phyloP scores from a whole-genome alignment of 2,329 filamentous ascomycete genomes.

The Zelopaecilomyces penicillatus region DNA sequence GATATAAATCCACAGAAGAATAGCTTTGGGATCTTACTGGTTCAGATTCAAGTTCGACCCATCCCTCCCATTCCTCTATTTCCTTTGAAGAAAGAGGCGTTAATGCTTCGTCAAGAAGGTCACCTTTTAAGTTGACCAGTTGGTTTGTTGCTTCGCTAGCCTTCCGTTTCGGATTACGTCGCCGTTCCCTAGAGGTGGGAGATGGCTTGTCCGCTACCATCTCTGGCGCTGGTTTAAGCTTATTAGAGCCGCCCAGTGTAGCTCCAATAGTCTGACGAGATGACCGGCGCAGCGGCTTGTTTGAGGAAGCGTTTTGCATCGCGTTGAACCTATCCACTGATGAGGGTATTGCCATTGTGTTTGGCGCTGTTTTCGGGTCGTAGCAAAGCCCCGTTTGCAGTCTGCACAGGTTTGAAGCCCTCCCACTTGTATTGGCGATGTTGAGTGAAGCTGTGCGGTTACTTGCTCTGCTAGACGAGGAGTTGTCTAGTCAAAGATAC shows the following conservation, averaged over 20 bases:
- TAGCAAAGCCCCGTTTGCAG: too few relatives aligned
- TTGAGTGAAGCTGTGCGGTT: too few relatives aligned
- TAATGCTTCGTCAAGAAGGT: constrained; percentile 39
- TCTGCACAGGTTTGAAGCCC: too few relatives aligned
- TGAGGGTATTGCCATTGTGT: too few relatives aligned
- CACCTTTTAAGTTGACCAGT: constrained; percentile 23
- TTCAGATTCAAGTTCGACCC: constrained; percentile 83
- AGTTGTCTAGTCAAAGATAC: too few relatives aligned
- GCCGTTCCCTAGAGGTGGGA: constrained; percentile 10
- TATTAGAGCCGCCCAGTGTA: neutral
- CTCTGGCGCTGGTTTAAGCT: neutral
- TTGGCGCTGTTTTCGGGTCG: too few relatives aligned
- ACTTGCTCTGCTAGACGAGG: too few relatives aligned
- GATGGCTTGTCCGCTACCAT: too few relatives aligned
- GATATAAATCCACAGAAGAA: neutral
- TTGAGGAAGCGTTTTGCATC: neutral
- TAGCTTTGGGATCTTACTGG: constrained; percentile 48
- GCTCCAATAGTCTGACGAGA: neutral
- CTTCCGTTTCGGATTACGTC: constrained; percentile 38
- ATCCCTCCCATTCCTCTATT: constrained; percentile 57
- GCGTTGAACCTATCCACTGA: too few relatives aligned
- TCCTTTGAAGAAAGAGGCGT: constrained; percentile 42
- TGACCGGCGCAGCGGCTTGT: constrained; percentile 6
- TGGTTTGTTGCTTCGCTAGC: constrained; percentile 25
- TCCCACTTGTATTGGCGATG: too few relatives aligned